Evolutionary conservation across 768 basidiomycete species (phyloP).

Genomic region (Kwoniella newhampshirensis): DNA sequence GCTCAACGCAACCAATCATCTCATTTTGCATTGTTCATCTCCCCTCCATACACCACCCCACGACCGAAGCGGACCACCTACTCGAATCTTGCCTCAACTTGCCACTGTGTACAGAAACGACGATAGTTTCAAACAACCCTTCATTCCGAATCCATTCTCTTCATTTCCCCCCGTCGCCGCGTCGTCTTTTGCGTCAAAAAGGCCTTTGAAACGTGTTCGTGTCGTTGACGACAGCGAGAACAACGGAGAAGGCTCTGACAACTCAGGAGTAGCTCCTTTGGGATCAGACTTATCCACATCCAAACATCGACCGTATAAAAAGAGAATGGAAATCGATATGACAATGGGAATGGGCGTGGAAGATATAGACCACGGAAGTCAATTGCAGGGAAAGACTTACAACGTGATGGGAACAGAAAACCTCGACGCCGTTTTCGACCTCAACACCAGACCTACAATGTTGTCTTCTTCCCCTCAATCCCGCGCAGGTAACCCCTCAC

Average conservation of each 20-base stretch:
- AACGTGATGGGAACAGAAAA: neutral
- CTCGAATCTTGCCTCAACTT: too few relatives aligned
- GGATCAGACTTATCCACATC: neutral
- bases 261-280: slow-evolving; percentile 1
- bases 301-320: neutral
- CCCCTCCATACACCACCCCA: neutral
- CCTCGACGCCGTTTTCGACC: neutral
- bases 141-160: neutral
- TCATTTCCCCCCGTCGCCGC: neutral
- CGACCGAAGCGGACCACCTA: neutral
- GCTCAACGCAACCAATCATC: neutral
- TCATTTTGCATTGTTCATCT: neutral
- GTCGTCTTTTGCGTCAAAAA: neutral
- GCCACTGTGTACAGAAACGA: too few relatives aligned
- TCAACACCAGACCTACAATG: neutral
- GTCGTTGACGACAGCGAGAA: neutral
- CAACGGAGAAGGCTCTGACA: neutral
- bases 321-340: neutral
- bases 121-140: too few relatives aligned
- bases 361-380: neutral
- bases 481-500: neutral
- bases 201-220: neutral
- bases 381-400: neutral
- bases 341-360: neutral
- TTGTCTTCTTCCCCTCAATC: slow-evolving; percentile 1